Base-by-base conservation (phyloP, 2,329 filamentous ascomycete species). In the Exophiala bonariae region DNA sequence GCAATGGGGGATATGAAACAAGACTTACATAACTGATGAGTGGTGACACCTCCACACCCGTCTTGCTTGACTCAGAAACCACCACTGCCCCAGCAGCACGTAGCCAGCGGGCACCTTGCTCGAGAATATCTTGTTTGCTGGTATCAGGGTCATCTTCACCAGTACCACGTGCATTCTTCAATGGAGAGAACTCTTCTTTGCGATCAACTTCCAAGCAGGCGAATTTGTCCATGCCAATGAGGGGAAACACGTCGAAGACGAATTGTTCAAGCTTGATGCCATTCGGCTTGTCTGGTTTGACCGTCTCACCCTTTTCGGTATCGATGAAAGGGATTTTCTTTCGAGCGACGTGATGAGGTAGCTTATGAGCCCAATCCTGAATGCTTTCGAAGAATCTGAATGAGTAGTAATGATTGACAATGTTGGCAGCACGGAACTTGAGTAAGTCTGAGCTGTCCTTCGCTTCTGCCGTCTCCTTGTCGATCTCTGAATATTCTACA, bases 351-450 rank as follows among this genome's bases (percentile, higher is more conserved):
- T 99, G 93, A 70, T 97, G 93, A 13, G 92, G 92, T 42, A 99
- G 81, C 68, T 85, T 83, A 73, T 90, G 79, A 14, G 82, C 83
- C 88, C 89, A 96, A 60, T 83, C 74, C 48, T 93, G 90, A 60
- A 96, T 96, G 55, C 82, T 86, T 69, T 96, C 87, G 39, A 99
- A 80, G 80, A 96, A 97, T 59, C 80, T 75, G 77, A 91, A 92
- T 37, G 89, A 95, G 77, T 99, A 99, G 81, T 97, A 99, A 79
- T 99, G 93, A 79, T 99, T 99, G 74, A 99, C 93, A 61, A 99
- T 99, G 77, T 99, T 99, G 64, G 92, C 93, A 48, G 93, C 92
- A 54, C 93, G 87, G 83, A 96, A 97, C 72, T 92, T 95, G 66
- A 99, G 84, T 44, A 96, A 77, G 48, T 82, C 84, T 3, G 82